Base-by-base conservation (phyloP, 2,329 filamentous ascomycete genomes). In the Beauveria varroae region DNA sequence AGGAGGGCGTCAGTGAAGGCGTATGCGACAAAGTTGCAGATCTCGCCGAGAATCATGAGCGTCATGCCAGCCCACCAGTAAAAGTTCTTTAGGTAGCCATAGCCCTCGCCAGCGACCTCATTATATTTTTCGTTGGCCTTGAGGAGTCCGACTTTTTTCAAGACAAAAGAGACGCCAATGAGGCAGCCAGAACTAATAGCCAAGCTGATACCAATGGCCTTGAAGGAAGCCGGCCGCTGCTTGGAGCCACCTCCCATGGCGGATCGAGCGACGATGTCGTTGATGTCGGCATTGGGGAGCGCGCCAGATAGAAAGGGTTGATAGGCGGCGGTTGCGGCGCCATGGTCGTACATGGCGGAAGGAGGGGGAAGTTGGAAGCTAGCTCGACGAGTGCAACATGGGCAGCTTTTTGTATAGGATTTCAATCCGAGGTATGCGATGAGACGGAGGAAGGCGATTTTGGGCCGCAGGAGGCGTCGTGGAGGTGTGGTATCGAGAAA, bases 21-120 rank as follows among this genome's bases (percentile, higher is more conserved):
- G 72, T 98, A 98, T 59, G 95, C 95, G 72, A 93, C 91, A 73
- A 98, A 96, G 76, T 99, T 99, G 84, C 91, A 96, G 61, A 96
- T 85, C 75, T 99, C 95, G 67, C 95, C 95, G 49, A 98, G 69
- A 68, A 98, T 96, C 95, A 99, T 98, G 63, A 98, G 81, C 0
- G 80, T 92, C 95, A 99, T 98, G 68, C 95, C 95, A 1, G 79
- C 75, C 95, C 95, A 99, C 95, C 95, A 99, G 79, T 84, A 96
- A 22, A 80, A 80, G 70, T 98, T 98, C 78, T 96, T 96, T 68
- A 99, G 85, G 73, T 98, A 99, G 64, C 93, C 93, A 73, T 98
- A 98, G 61, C 95, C 95, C 75, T 98, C 93, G 63, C 95, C 95
- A 0, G 95, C 93, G 66, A 90, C 91, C 76, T 98, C 92, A 64